Evolutionary conservation across 2,329 filamentous ascomycete genomes (phyloP).

Genomic region (Bipolaris zeicola): DNA sequence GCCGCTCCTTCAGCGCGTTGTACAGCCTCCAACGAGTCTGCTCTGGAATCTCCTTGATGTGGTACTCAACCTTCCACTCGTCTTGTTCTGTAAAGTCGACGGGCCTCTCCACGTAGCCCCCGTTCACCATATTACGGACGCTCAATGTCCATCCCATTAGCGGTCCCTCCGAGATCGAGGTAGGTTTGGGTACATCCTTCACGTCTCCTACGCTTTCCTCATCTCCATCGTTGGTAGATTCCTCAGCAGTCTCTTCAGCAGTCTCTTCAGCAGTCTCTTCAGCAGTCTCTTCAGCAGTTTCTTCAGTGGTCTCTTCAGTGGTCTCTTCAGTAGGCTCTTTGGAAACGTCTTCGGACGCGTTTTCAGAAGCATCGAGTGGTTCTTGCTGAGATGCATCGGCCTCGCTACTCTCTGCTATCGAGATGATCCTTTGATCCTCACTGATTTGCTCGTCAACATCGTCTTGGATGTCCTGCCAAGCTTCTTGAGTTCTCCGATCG

Average conservation of each 20-base stretch:
- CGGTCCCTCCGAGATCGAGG: constrained; percentile 24
- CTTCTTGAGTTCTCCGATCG: constrained; percentile 35
- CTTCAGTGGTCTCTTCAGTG: neutral
- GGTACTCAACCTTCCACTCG: constrained; percentile 79
- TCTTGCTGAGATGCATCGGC: constrained; percentile 6
- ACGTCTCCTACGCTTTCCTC: neutral
- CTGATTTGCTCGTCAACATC: constrained; percentile 41
- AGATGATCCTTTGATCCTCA: constrained; percentile 25
- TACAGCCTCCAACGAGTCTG: constrained; percentile 27
- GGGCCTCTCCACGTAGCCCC: constrained; percentile 66
- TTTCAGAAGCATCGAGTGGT: neutral
- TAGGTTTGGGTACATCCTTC: neutral
- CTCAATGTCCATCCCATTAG: constrained; percentile 74
- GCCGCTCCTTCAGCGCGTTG: constrained; percentile 58
- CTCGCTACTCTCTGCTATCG: constrained; percentile 20
- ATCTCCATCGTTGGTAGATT: neutral
- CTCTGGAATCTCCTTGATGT: constrained; percentile 63
- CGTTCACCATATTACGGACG: constrained; percentile 74
- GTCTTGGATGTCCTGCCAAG: constrained; percentile 41
- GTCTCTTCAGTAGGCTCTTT: neutral
- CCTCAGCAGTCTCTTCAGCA: neutral
- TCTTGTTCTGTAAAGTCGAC: constrained; percentile 52
- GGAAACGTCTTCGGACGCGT: neutral
- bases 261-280: neutral
- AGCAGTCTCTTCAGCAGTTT: neutral